phyloP scores from a whole-genome alignment of 257 asterid species.

The Scutellaria barbata region DNA sequence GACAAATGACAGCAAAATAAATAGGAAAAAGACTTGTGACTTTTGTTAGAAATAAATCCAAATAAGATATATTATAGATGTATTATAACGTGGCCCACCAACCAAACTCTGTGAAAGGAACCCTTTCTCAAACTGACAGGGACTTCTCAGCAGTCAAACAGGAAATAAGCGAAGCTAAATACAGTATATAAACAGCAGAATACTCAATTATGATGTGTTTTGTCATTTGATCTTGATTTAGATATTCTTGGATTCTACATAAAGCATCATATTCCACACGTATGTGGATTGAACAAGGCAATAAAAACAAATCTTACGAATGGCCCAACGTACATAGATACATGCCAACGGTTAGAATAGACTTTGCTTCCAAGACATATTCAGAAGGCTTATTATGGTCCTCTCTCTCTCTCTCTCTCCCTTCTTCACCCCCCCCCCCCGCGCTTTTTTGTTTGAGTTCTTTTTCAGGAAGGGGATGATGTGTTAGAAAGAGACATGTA shows the following conservation, averaged over 20 bases:
- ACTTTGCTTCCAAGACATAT: conserved; percentile 73
- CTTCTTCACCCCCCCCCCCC: not conserved
- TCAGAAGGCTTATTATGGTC: conserved; percentile 27
- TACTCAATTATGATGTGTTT: conserved; percentile 26
- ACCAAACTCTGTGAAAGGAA: conserved; percentile 59
- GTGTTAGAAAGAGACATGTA: conserved; percentile 39
- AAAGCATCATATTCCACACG: conserved; percentile 24
- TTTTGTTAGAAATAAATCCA: conserved; percentile 23
- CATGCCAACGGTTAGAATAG: conserved; percentile 59
- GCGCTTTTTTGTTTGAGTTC: not conserved
- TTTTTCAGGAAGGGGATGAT: conserved; percentile 25
- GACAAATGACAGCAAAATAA: conserved; percentile 43
- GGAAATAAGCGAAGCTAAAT: conserved; percentile 26
- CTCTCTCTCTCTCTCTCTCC: not conserved
- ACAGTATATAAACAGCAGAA: conserved; percentile 32
- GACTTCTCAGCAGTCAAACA: conserved; percentile 56
- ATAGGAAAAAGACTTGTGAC: conserved; percentile 39
- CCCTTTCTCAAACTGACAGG: conserved; percentile 54
- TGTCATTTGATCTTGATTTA: conserved; percentile 18
- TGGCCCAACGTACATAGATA: conserved; percentile 38
- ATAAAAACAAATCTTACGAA: conserved; percentile 34
- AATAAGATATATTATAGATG: conserved; percentile 12
- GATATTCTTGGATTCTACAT: conserved; percentile 23
- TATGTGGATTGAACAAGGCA: conserved; percentile 33
- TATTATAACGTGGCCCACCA: conserved; percentile 33